These are phyloP conservation scores for Globisporangium apiculatum DNA, from an alignment of 352 stramenopile genomes.

Conservation along the genomic window DNA sequence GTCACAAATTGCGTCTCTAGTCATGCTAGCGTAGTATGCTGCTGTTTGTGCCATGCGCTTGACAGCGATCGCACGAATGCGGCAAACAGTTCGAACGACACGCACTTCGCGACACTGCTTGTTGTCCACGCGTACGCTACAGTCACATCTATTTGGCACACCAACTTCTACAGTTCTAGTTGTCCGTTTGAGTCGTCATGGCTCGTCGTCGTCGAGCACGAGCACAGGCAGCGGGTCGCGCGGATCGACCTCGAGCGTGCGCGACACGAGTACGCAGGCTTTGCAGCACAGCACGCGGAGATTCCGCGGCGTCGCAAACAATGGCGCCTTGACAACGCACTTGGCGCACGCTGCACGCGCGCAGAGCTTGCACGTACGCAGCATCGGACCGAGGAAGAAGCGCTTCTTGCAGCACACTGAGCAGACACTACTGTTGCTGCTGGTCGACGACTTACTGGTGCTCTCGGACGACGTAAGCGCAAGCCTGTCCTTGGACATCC, in stretches of 20 bases:
- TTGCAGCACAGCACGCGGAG: slow-evolving; percentile 41
- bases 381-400: slow-evolving; percentile 8
- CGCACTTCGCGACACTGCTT: too few relatives aligned
- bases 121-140: too few relatives aligned
- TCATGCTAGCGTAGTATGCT: too few relatives aligned
- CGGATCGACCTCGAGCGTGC: slow-evolving; percentile 27
- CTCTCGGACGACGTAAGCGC: neutral
- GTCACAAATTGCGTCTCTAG: too few relatives aligned
- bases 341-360: slow-evolving; percentile 32
- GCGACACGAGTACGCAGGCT: slow-evolving; percentile 37
- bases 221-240: slow-evolving; percentile 27
- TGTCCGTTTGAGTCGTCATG: too few relatives aligned
- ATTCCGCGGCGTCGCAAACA: slow-evolving; percentile 27
- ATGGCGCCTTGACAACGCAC: slow-evolving; percentile 33
- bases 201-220: neutral
- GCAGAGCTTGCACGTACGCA: slow-evolving; percentile 35
- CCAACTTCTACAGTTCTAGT: too few relatives aligned
- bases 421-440: neutral
- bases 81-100: too few relatives aligned
- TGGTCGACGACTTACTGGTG: neutral
- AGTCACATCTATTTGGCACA: too few relatives aligned
- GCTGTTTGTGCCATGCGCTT: too few relatives aligned
- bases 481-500: neutral
- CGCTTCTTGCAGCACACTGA: slow-evolving; percentile 5
- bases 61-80: too few relatives aligned